Evolutionary conservation across 163 green algal species (phyloP).

Genomic region (Volvox carteri): DNA sequence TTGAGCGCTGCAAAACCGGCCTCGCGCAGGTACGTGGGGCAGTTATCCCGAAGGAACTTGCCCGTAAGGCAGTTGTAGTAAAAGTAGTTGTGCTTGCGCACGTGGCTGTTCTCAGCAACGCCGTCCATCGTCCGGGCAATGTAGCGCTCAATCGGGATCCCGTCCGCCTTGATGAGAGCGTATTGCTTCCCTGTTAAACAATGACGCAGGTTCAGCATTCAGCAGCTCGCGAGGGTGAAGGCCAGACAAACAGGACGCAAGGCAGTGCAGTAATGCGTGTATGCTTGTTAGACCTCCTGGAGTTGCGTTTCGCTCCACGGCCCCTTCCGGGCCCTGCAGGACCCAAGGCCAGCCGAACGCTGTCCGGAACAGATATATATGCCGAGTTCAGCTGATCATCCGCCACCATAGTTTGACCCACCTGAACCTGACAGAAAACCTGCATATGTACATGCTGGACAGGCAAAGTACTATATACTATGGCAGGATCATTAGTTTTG

Average conservation of each 20-base stretch:
- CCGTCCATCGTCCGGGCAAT: slow-evolving; percentile 89
- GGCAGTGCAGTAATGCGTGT: neutral
- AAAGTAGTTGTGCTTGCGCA: slow-evolving; percentile 97
- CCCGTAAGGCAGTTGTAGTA: slow-evolving; percentile 98
- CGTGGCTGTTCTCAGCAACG: slow-evolving; percentile 86
- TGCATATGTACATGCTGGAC: too few species aligned
- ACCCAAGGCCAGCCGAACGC: too few species aligned
- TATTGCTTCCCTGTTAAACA: slow-evolving; percentile 78
- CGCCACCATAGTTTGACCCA: too few species aligned
- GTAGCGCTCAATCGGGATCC: slow-evolving; percentile 84
- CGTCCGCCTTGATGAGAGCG: slow-evolving; percentile 89
- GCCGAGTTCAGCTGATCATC: too few species aligned
- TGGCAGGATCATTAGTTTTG: too few species aligned
- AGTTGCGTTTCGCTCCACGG: too few species aligned
- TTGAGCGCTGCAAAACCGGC: slow-evolving; percentile 85
- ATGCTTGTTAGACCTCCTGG: too few species aligned
- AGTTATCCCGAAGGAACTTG: slow-evolving; percentile 93
- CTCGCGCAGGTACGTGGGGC: slow-evolving; percentile 92
- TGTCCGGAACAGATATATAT: too few species aligned
- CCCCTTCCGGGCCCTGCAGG: too few species aligned
- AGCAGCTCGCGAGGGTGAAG: neutral
- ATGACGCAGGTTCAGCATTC: neutral
- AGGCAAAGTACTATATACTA: too few species aligned
- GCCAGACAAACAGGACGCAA: neutral
- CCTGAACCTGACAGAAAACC: too few species aligned